phyloP scores from a whole-genome alignment of 1,284 basidiomycete genomes.

The Meira miltonrushii region DNA sequence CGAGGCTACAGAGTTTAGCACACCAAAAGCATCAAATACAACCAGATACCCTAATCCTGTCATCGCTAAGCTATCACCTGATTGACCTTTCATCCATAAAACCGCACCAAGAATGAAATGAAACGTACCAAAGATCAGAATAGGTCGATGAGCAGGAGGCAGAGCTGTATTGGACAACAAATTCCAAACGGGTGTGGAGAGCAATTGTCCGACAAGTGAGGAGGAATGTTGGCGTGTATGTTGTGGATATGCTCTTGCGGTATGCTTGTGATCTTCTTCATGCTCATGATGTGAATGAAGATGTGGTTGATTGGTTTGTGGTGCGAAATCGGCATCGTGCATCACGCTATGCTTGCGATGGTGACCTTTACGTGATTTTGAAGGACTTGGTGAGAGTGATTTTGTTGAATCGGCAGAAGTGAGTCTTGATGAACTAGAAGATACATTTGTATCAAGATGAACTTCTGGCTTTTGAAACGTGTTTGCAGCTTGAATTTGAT shows the following conservation, averaged over 20 bases:
- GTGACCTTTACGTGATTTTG: slow-evolving; percentile 30
- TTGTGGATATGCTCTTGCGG: neutral
- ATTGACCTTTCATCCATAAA: slow-evolving; percentile 87
- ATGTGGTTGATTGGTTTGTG: neutral
- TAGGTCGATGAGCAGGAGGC: slow-evolving; percentile 41
- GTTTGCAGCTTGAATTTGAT: slow-evolving; percentile 10
- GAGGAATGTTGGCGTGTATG: neutral
- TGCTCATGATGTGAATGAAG: neutral
- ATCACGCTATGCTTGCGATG: slow-evolving; percentile 37
- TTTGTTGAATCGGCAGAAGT: slow-evolving; percentile 14
- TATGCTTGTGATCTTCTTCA: no score
- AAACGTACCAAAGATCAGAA: slow-evolving; percentile 53
- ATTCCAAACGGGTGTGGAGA: slow-evolving; percentile 3
- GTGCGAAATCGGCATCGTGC: neutral
- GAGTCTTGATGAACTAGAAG: neutral
- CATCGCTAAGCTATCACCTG: slow-evolving; percentile 75
- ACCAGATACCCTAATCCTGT: slow-evolving; percentile 92
- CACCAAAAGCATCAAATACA: slow-evolving; percentile 73
- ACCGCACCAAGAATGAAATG: slow-evolving; percentile 58
- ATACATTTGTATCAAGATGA: neutral
- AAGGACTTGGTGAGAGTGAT: slow-evolving; percentile 21
- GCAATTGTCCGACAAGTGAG: neutral
- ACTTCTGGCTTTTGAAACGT: slow-evolving; percentile 5
- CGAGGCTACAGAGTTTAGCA: slow-evolving; percentile 17
- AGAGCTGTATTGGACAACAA: slow-evolving; percentile 4